phyloP scores from a whole-genome alignment of 345 rosid species.

The Citrus medica region DNA sequence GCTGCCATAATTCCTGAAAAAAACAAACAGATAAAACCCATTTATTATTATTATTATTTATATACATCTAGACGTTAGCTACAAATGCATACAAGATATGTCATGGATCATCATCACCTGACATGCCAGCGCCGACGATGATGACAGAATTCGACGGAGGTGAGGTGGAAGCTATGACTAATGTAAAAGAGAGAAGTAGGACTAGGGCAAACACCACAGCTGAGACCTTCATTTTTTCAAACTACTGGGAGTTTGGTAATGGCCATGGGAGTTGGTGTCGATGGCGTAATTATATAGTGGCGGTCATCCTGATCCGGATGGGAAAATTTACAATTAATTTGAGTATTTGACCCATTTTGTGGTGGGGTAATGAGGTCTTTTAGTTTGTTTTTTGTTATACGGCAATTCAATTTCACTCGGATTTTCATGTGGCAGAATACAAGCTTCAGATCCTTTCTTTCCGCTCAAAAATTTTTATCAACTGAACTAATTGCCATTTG shows the following conservation, averaged over 20 bases:
- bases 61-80: too few species aligned
- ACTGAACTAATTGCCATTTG: too few species aligned
- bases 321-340: not conserved
- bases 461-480: too few species aligned
- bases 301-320: not conserved
- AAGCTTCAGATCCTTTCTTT: too few species aligned
- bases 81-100: too few species aligned
- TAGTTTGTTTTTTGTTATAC: too few species aligned
- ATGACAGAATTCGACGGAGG: constrained; percentile 11
- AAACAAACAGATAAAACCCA: not conserved
- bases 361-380: not conserved
- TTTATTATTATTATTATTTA: too few species aligned
- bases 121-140: constrained; percentile 35
- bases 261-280: not conserved
- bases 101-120: constrained; percentile 11
- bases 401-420: too few species aligned
- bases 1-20: constrained; percentile 32
- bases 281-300: not conserved
- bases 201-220: not conserved
- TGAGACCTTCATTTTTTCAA: not conserved
- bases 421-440: too few species aligned
- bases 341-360: not conserved
- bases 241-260: not conserved
- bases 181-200: not conserved
- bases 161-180: not conserved